These are phyloP conservation scores for Sporothrix inflata DNA, from an alignment of 2,329 filamentous ascomycete species.

Conservation along the genomic window DNA sequence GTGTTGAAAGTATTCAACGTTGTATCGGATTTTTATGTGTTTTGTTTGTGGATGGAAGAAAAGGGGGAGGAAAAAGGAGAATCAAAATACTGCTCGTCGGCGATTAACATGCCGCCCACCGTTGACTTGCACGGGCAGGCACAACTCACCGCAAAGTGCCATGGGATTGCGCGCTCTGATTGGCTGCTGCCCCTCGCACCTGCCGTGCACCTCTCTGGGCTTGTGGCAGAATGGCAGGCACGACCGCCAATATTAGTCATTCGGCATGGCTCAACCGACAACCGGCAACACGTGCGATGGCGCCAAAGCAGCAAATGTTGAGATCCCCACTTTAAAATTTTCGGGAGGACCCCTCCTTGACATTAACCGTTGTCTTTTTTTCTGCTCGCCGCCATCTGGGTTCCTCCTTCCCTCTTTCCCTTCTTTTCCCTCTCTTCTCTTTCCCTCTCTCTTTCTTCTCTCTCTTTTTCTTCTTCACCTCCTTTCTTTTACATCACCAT, in stretches of 20 bases:
- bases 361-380: constrained; percentile 8
- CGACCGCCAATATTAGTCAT: constrained; percentile 18
- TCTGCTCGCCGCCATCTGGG: constrained; percentile 5
- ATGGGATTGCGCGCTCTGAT: neutral
- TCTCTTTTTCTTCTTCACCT: neutral
- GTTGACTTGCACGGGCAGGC: no score
- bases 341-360: constrained; percentile 25
- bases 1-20: no score
- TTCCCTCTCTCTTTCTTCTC: neutral
- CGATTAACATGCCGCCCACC: no score
- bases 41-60: no score
- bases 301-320: constrained; percentile 27
- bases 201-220: neutral
- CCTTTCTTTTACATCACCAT: neutral
- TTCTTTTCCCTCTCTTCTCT: neutral
- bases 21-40: no score
- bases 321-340: constrained; percentile 26
- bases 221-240: neutral
- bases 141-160: neutral
- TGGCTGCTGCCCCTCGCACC: constrained; percentile 9
- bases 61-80: no score
- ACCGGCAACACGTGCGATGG: constrained; percentile 30
- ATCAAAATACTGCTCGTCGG: no score
- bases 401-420: constrained; percentile 13
- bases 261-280: constrained; percentile 23